phyloP scores from a whole-genome alignment of 2,329 filamentous ascomycete species.

The Cryphonectria nitschkei region DNA sequence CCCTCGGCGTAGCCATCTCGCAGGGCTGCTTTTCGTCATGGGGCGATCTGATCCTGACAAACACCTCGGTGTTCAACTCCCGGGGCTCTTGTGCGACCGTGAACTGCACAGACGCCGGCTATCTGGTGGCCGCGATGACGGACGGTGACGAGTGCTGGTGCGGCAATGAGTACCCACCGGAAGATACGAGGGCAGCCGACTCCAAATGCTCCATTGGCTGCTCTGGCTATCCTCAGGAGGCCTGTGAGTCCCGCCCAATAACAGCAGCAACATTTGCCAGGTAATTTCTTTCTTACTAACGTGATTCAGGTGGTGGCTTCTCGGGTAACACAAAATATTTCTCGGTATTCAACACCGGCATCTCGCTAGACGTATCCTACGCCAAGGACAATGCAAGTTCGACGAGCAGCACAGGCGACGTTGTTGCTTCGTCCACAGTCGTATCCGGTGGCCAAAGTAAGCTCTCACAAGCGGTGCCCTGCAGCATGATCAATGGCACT shows the following conservation, averaged over 20 bases:
- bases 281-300: slow-evolving; percentile 22
- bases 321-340: slow-evolving; percentile 40
- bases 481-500: background rate
- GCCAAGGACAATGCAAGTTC: slow-evolving; percentile 36
- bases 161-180: slow-evolving; percentile 68
- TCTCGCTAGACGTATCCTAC: slow-evolving; percentile 45
- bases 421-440: slow-evolving; percentile 27
- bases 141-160: slow-evolving; percentile 71
- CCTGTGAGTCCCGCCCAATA: slow-evolving; percentile 53
- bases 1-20: slow-evolving; percentile 43
- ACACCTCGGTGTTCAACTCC: slow-evolving; percentile 39
- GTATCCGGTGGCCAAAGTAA: slow-evolving; percentile 25
- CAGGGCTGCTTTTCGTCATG: slow-evolving; percentile 56
- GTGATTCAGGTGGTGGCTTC: slow-evolving; percentile 55
- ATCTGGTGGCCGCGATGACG: slow-evolving; percentile 64
- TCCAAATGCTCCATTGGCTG: slow-evolving; percentile 68
- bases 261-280: too few species aligned
- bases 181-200: slow-evolving; percentile 56
- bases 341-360: slow-evolving; percentile 56
- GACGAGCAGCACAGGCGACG: slow-evolving; percentile 29
- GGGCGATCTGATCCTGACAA: slow-evolving; percentile 43
- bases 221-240: slow-evolving; percentile 62
- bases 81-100: slow-evolving; percentile 47
- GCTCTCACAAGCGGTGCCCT: background rate
- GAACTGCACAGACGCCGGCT: slow-evolving; percentile 48